phyloP scores from a whole-genome alignment of 164 flowering plant species.

The Macadamia integrifolia region DNA sequence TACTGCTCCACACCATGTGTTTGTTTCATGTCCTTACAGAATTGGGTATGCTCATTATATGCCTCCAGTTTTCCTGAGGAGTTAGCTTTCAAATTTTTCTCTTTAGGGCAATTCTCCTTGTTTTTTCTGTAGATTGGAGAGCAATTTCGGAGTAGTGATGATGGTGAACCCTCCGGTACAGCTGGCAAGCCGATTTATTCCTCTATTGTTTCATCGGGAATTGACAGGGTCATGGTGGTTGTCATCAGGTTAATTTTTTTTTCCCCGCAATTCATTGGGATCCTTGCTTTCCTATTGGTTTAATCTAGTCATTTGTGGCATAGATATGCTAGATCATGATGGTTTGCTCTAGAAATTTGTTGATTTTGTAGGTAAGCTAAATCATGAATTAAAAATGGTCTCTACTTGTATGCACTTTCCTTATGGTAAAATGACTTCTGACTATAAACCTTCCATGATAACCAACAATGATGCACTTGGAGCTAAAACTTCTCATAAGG shows the following conservation, averaged over 20 bases:
- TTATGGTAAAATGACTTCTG: too few relatives aligned
- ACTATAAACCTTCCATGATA: too few relatives aligned
- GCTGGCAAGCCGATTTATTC: constrained; percentile 94
- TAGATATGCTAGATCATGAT: too few relatives aligned
- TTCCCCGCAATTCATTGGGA: too few relatives aligned
- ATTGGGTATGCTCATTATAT: neutral
- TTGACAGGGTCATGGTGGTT: constrained; percentile 93
- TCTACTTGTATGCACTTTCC: too few relatives aligned
- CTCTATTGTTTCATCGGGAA: constrained; percentile 78
- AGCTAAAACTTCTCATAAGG: too few relatives aligned
- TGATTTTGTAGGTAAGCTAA: too few relatives aligned
- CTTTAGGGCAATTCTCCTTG: neutral
- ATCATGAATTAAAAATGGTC: too few relatives aligned
- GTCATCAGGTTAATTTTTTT: constrained; percentile 60
- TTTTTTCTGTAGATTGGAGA: constrained; percentile 62
- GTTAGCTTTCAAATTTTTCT: neutral
- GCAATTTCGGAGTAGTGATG: constrained; percentile 75
- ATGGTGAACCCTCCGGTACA: constrained; percentile 96
- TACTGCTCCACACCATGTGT: neutral
- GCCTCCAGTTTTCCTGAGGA: neutral
- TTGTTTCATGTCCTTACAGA: neutral
- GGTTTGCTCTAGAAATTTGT: too few relatives aligned
- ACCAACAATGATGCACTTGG: too few relatives aligned
- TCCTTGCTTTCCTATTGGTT: too few relatives aligned
- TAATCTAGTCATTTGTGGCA: too few relatives aligned